These are phyloP conservation scores for Fusarium nelsonii DNA, from an alignment of 2,329 filamentous ascomycete genomes.

Conservation along the genomic window DNA sequence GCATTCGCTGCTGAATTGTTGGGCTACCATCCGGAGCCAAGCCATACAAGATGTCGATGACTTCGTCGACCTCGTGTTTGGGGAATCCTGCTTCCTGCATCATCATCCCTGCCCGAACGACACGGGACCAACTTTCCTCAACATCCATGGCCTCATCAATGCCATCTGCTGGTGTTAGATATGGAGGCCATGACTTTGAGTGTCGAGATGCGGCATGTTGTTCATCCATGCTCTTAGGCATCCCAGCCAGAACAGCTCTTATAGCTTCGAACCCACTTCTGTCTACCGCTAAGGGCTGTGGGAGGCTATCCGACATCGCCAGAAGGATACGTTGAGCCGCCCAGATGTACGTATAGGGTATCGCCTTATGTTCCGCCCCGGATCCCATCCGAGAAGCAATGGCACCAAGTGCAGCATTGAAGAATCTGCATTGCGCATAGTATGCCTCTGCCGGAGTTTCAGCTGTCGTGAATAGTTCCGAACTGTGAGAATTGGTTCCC, in stretches of 20 bases:
- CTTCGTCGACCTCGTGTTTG: constrained; percentile 60
- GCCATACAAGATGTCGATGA: constrained; percentile 66
- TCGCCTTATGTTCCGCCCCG: constrained; percentile 42
- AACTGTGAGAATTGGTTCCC: constrained; percentile 10
- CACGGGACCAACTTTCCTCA: constrained; percentile 67
- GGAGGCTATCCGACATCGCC: constrained; percentile 62
- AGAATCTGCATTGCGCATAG: constrained; percentile 49
- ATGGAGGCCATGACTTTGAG: constrained; percentile 70
- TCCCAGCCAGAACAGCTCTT: constrained; percentile 64
- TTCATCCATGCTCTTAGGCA: constrained; percentile 66
- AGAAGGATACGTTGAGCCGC: constrained; percentile 68
- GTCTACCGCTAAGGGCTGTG: constrained; percentile 64
- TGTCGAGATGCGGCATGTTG: constrained; percentile 62
- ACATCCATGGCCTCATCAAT: constrained; percentile 67
- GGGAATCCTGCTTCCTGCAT: constrained; percentile 69
- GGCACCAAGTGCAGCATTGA: constrained; percentile 49
- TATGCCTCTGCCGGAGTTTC: constrained; percentile 41
- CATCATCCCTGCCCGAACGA: constrained; percentile 64
- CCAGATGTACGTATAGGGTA: constrained; percentile 60
- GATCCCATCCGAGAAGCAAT: constrained; percentile 47
- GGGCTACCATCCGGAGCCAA: constrained; percentile 63
- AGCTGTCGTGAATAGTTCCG: background rate
- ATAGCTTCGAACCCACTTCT: constrained; percentile 66
- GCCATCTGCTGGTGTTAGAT: constrained; percentile 67
- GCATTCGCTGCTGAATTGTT: constrained; percentile 64